Conservation (phyloP, 768 basidiomycete genomes). For the Wakefieldia striispora region DNA sequence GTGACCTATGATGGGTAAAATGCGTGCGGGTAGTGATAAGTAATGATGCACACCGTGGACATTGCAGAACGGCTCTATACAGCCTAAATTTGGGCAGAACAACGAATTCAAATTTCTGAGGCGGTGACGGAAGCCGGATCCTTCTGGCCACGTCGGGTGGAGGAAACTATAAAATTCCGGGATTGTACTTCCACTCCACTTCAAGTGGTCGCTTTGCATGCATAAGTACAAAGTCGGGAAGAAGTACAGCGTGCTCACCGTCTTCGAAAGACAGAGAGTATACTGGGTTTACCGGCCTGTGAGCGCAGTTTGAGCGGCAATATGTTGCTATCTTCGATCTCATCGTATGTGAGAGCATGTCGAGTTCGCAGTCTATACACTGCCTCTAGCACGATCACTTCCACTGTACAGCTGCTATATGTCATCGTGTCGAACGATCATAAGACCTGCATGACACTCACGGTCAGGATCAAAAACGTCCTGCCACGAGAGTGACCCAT, state of each 20-base stretch:
- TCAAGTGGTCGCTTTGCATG: conserved; percentile 31
- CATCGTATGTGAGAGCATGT: conserved; percentile 37
- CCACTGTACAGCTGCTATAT: conserved; percentile 34
- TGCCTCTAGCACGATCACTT: conserved; percentile 50
- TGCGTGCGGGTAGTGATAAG: conserved; percentile 2
- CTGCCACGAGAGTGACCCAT: conserved; percentile 54
- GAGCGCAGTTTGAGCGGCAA: conserved; percentile 41
- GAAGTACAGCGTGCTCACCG: conserved; percentile 23
- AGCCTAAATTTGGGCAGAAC: conserved; percentile 55
- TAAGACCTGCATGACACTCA: conserved; percentile 23
- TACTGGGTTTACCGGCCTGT: conserved; percentile 21
- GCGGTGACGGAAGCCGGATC: conserved; percentile 22
- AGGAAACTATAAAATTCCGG: conserved; percentile 19
- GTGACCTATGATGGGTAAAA: conserved; percentile 15
- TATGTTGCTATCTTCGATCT: conserved; percentile 48
- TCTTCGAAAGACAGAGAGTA: conserved; percentile 23
- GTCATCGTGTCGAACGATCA: conserved; percentile 18
- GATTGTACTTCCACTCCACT: conserved; percentile 26
- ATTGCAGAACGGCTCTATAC: conserved; percentile 48
- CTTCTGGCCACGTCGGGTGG: conserved; percentile 1
- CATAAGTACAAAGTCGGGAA: conserved; percentile 17
- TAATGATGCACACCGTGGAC: conserved; percentile 42
- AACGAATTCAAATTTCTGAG: conserved; percentile 36
- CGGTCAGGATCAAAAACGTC: conserved; percentile 38
- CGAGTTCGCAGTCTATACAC: conserved; percentile 40